Percentiles rank a stretch among this genome's conserved stretches.
phyloP scores from a whole-genome alignment of 768 basidiomycete genomes.

The Boletus vinaceobasis region DNA sequence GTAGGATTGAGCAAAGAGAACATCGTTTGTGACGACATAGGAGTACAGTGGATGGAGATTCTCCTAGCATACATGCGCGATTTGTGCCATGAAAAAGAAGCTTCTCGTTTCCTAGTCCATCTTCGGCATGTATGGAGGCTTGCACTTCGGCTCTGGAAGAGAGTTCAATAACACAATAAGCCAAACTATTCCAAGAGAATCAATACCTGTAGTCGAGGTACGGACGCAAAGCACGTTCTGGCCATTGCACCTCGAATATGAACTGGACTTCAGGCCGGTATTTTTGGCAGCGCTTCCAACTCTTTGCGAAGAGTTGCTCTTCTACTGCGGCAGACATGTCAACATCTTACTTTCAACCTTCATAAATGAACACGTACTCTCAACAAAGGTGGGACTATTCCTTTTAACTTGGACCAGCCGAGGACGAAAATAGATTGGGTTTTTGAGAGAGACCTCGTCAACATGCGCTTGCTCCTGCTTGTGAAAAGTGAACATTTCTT shows the following conservation, averaged over 20 bases:
- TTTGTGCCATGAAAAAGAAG: constrained; percentile 15
- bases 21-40: constrained; percentile 5
- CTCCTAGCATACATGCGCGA: constrained; percentile 12
- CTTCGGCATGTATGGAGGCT: constrained; percentile 1
- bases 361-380: neutral
- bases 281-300: constrained; percentile 10
- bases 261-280: constrained; percentile 11
- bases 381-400: constrained; percentile 1
- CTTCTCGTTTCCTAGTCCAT: constrained; percentile 9
- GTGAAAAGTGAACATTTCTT: neutral
- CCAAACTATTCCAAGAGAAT: neutral
- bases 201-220: constrained; percentile 9
- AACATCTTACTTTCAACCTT: neutral
- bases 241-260: constrained; percentile 12
- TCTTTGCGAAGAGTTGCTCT: constrained; percentile 4
- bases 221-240: constrained; percentile 7
- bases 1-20: constrained; percentile 12
- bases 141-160: constrained; percentile 6
- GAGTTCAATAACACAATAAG: neutral
- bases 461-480: neutral
- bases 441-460: neutral
- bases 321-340: neutral
- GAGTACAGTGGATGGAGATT: constrained; percentile 9
- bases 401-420: constrained; percentile 8
- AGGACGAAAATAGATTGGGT: neutral